A percentile compares a stretch with the other conserved stretches of the same genome.
Evolutionary conservation across 2,329 filamentous ascomycete species (phyloP).

Genomic region (Sordariomycetes sp.): DNA sequence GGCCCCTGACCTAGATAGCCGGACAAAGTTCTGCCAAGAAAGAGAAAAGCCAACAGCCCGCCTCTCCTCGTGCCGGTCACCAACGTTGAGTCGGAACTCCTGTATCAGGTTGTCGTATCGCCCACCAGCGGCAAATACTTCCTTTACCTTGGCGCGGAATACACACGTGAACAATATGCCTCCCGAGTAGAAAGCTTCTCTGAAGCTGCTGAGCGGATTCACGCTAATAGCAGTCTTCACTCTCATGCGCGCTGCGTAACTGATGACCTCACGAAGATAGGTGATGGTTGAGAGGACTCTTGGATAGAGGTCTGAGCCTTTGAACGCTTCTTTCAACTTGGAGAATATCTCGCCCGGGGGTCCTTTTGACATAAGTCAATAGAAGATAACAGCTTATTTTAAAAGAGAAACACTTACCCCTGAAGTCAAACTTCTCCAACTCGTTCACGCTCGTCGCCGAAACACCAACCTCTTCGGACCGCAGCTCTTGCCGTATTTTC

Average conservation of each 20-base stretch:
- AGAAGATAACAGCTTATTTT: not conserved
- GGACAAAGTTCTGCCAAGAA: constrained; percentile 54
- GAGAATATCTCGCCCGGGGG: constrained; percentile 46
- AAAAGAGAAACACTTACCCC: constrained; percentile 37
- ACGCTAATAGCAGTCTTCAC: constrained; percentile 73
- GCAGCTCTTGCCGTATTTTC: constrained; percentile 71
- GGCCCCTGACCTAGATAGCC: not conserved
- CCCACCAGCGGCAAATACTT: constrained; percentile 88
- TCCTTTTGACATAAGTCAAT: constrained; percentile 22
- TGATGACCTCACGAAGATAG: constrained; percentile 68
- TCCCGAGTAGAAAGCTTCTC: constrained; percentile 80
- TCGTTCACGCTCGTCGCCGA: constrained; percentile 87
- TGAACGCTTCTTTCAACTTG: constrained; percentile 48
- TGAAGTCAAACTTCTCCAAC: constrained; percentile 81
- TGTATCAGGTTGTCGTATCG: constrained; percentile 85
- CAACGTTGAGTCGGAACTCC: constrained; percentile 64
- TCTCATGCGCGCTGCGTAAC: constrained; percentile 65
- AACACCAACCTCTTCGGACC: constrained; percentile 70
- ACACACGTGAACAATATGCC: constrained; percentile 86
- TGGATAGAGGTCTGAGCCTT: constrained; percentile 57
- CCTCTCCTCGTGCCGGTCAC: constrained; percentile 48
- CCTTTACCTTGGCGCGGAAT: constrained; percentile 71
- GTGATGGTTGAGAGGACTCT: constrained; percentile 66
- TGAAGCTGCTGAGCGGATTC: constrained; percentile 75
- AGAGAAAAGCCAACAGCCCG: constrained; percentile 91